Evolutionary conservation across 2,329 filamentous ascomycete species (phyloP).

Genomic region (Fusarium buharicum): DNA sequence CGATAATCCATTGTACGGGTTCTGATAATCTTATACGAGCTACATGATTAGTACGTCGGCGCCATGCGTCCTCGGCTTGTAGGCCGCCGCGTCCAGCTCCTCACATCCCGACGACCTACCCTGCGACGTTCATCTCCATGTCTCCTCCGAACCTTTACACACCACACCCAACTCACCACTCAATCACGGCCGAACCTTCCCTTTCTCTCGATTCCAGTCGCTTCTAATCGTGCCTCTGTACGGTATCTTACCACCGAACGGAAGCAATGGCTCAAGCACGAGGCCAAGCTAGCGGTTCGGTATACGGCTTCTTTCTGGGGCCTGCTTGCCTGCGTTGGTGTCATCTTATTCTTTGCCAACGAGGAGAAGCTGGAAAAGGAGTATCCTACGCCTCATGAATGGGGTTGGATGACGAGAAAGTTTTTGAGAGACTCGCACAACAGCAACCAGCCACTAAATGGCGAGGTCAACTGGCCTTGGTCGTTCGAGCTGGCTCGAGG

Average conservation of each 20-base stretch:
- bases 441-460: slow-evolving; percentile 64
- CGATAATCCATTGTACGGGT: background rate
- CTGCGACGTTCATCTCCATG: slow-evolving; percentile 34
- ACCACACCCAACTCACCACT: slow-evolving; percentile 46
- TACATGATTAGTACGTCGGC: slow-evolving; percentile 1
- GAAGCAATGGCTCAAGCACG: slow-evolving; percentile 74
- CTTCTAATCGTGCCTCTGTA: slow-evolving; percentile 63
- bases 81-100: slow-evolving; percentile 44
- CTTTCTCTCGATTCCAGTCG: slow-evolving; percentile 60
- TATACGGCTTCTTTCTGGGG: slow-evolving; percentile 74
- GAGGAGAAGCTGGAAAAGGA: slow-evolving; percentile 80
- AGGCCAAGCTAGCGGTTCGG: slow-evolving; percentile 75
- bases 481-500: slow-evolving; percentile 69
- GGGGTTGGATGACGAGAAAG: slow-evolving; percentile 77
- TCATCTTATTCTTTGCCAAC: slow-evolving; percentile 72
- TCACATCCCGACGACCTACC: slow-evolving; percentile 27
- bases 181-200: slow-evolving; percentile 53
- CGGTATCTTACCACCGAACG: slow-evolving; percentile 84
- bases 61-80: slow-evolving; percentile 55
- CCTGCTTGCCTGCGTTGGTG: slow-evolving; percentile 66
- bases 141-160: slow-evolving; percentile 44
- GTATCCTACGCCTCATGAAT: slow-evolving; percentile 85
- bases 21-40: background rate
- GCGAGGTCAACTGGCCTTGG: slow-evolving; percentile 72
- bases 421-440: slow-evolving; percentile 72